Conservation (phyloP, 345 rosid species). For the Boechera stricta region DNA sequence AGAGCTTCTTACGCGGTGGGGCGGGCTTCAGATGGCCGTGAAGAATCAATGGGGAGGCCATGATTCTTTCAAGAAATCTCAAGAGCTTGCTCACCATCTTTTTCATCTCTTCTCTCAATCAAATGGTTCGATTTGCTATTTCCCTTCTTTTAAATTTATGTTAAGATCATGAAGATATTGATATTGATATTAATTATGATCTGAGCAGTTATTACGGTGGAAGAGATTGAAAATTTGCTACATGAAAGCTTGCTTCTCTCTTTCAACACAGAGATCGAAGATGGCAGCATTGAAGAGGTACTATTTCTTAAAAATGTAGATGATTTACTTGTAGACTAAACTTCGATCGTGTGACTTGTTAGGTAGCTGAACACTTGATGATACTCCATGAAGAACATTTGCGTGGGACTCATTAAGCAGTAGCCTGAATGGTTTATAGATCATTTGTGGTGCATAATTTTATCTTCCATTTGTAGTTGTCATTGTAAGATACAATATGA, state of each 20-base stretch:
- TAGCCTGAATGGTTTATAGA: neutral
- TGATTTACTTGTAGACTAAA: neutral
- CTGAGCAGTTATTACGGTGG: constrained; percentile 54
- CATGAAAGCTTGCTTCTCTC: constrained; percentile 75
- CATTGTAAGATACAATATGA: constrained; percentile 2
- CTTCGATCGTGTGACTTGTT: neutral
- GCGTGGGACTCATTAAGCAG: constrained; percentile 30
- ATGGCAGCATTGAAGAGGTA: constrained; percentile 91
- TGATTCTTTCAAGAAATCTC: constrained; percentile 58
- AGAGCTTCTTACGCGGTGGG: constrained; percentile 65
- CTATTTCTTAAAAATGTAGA: neutral
- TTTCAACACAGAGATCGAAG: constrained; percentile 86
- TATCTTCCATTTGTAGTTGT: constrained; percentile 22
- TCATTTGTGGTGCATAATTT: neutral
- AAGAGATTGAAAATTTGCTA: constrained; percentile 75
- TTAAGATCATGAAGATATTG: neutral
- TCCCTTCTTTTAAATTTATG: neutral
- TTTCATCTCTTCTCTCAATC: constrained; percentile 60
- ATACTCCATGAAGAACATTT: constrained; percentile 43
- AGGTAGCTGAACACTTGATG: constrained; percentile 48
- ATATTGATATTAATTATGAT: neutral
- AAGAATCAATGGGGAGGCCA: constrained; percentile 79
- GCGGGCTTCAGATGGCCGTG: constrained; percentile 81
- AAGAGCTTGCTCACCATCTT: constrained; percentile 51
- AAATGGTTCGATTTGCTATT: constrained; percentile 43